phyloP scores from a whole-genome alignment of 495 filamentous ascomycete species.

The Penicillium ochrochloron region DNA sequence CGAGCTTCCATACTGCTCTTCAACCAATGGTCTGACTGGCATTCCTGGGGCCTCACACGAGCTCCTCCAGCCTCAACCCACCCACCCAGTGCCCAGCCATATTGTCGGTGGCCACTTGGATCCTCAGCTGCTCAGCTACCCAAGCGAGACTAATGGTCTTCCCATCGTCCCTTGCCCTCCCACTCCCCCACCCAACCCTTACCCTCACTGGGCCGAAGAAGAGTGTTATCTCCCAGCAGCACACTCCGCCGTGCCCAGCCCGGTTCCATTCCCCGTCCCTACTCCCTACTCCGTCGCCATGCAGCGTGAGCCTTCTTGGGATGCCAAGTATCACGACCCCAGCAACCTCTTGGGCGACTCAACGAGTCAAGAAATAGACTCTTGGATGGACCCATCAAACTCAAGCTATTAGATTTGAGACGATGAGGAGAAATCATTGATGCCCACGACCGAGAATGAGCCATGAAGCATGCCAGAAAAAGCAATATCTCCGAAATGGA shows the following conservation, averaged over 20 bases:
- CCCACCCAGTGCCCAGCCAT: slow-evolving; percentile 25
- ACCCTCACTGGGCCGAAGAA: slow-evolving; percentile 16
- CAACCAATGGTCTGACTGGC: slow-evolving; percentile 44
- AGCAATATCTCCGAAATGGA: slow-evolving; percentile 8
- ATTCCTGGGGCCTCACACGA: slow-evolving; percentile 61
- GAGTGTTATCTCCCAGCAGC: slow-evolving; percentile 9
- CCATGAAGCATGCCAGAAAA: background rate
- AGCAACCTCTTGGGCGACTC: background rate
- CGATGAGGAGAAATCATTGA: slow-evolving; percentile 1
- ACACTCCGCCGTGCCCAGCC: slow-evolving; percentile 13
- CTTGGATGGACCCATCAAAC: slow-evolving; percentile 11
- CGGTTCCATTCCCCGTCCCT: slow-evolving; percentile 8
- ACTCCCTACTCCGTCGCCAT: slow-evolving; percentile 10
- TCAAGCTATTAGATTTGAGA: background rate
- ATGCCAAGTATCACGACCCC: slow-evolving; percentile 10
- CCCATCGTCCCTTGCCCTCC: background rate
- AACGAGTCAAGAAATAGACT: slow-evolving; percentile 11
- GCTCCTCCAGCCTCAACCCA: slow-evolving; percentile 48
- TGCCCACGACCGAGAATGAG: slow-evolving; percentile 13
- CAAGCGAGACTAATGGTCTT: slow-evolving; percentile 24
- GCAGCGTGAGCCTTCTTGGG: slow-evolving; percentile 23
- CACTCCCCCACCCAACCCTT: slow-evolving; percentile 13
- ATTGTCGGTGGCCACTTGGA: slow-evolving; percentile 35
- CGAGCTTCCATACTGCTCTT: slow-evolving; percentile 37
- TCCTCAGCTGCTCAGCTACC: slow-evolving; percentile 46